These are phyloP conservation scores for Rhodotorula paludigena DNA, from an alignment of 768 basidiomycete genomes.

Conservation along the genomic window DNA sequence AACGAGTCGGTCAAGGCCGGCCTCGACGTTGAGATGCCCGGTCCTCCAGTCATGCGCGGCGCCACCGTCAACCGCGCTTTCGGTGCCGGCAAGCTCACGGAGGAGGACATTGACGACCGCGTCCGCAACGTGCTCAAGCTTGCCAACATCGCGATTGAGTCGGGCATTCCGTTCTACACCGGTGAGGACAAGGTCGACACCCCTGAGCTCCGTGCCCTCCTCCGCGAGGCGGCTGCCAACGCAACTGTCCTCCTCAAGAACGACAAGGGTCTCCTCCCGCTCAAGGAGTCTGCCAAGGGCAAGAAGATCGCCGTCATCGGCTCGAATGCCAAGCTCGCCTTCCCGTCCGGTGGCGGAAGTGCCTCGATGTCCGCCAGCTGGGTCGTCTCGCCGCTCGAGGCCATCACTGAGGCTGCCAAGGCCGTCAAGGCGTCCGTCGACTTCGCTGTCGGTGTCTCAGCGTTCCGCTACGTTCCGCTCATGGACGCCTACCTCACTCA, in stretches of 20 bases:
- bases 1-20: slow-evolving; percentile 45
- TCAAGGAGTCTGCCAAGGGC: slow-evolving; percentile 33
- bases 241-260: slow-evolving; percentile 55
- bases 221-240: slow-evolving; percentile 50
- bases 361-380: slow-evolving; percentile 46
- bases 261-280: slow-evolving; percentile 46
- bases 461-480: slow-evolving; percentile 35
- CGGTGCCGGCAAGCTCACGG: slow-evolving; percentile 44
- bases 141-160: slow-evolving; percentile 53
- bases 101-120: slow-evolving; percentile 53
- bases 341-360: slow-evolving; percentile 47
- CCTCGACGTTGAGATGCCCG: slow-evolving; percentile 45
- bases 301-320: slow-evolving; percentile 44
- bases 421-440: slow-evolving; percentile 32
- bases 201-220: slow-evolving; percentile 50
- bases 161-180: slow-evolving; percentile 57
- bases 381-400: slow-evolving; percentile 47
- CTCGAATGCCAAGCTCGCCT: slow-evolving; percentile 45
- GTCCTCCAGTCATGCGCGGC: slow-evolving; percentile 48
- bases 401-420: slow-evolving; percentile 44
- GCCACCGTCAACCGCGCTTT: slow-evolving; percentile 36
- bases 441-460: slow-evolving; percentile 25
- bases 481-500: slow-evolving; percentile 25
- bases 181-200: slow-evolving; percentile 51
- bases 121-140: slow-evolving; percentile 54